Evolutionary conservation across 345 rosid genomes (phyloP), one percentile per base, ranked within the genome.

Genomic region (Populus ilicifolia): DNA sequence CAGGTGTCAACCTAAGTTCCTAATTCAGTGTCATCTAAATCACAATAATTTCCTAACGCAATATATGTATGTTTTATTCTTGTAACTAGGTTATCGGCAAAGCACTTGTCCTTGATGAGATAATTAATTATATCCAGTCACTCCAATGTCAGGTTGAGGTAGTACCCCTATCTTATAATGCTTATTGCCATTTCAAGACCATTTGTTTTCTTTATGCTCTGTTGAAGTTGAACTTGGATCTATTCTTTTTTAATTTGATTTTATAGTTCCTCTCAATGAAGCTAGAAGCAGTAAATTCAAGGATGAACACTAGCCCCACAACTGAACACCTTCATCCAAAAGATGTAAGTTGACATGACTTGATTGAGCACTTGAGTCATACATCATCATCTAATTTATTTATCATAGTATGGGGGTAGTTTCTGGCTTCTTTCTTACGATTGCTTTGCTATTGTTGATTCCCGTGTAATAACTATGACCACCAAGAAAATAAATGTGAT

Each of bases 121-220:
- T 92, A 38, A 91, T 94, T 74, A 94, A 94, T 87, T 94, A 94
- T 81, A 86, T 94, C 80, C 94, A 92, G 70, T 92, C 98, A 5
- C 81, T 94, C 61, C 97, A 94, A 35, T 86, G 79, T 75, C 98
- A 94, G 77, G 98, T 94, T 69, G 96, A 94, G 96, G 98, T 92
- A 84, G 25, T 61, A 73, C 35, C 33, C 21, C 21, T 48, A 8
- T 54, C 62, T 59, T 65, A 21, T 23, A 59, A 8, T 68, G 35
- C 69, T 27, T 39, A 30, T 64, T 75, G 18, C 6, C 79, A 30
- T 44, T 44, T 62, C 38, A 71, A 35, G 36, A n/a, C 64, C 20
- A 52, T 43, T 68, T 27, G n/a, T 13, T 50, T 46, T 25, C 23
- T 70, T 43, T 23, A 16, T 21, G 10, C 8, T 71, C 33, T 71